Evolutionary conservation across 23 red algal genomes (phyloP).

Genomic region (Chondrus crispus): DNA sequence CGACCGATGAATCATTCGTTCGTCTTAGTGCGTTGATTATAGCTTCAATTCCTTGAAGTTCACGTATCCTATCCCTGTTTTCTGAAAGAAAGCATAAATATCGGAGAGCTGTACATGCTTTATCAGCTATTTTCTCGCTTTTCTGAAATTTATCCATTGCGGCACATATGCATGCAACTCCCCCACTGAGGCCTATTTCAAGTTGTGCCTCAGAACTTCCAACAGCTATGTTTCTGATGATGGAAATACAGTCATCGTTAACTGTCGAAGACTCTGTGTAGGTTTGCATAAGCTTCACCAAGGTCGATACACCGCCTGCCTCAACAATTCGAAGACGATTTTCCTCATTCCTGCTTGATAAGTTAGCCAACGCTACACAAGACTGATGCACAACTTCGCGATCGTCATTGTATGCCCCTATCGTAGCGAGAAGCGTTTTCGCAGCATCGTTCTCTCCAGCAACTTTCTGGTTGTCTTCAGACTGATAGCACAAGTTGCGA

Average conservation of each 20-base stretch:
- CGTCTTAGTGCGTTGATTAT: conserved; percentile 35
- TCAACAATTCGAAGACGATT: conserved; percentile 43
- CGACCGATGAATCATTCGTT: background rate
- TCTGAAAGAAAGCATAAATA: conserved; percentile 64
- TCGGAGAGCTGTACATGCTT: conserved; percentile 59
- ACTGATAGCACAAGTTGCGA: conserved; percentile 52
- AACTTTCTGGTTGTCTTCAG: conserved; percentile 47
- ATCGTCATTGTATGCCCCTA: conserved; percentile 26
- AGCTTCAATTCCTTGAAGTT: conserved; percentile 38
- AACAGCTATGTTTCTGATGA: conserved; percentile 61
- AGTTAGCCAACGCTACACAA: conserved; percentile 66
- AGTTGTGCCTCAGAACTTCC: conserved; percentile 27
- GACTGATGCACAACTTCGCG: conserved; percentile 73
- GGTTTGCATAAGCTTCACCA: conserved; percentile 43
- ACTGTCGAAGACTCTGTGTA: conserved; percentile 49
- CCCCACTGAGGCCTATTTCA: conserved; percentile 41
- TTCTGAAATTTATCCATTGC: conserved; percentile 51
- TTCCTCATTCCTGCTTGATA: conserved; percentile 55
- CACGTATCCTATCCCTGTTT: conserved; percentile 38
- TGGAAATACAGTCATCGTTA: conserved; percentile 59
- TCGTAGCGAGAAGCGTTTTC: conserved; percentile 30
- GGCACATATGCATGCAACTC: conserved; percentile 34
- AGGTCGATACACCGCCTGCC: conserved; percentile 23
- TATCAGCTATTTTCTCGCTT: conserved; percentile 33
- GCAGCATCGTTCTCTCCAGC: conserved; percentile 35